These are phyloP conservation scores for Favolaschia claudopus DNA, from an alignment of 768 basidiomycete genomes.

Conservation along the genomic window DNA sequence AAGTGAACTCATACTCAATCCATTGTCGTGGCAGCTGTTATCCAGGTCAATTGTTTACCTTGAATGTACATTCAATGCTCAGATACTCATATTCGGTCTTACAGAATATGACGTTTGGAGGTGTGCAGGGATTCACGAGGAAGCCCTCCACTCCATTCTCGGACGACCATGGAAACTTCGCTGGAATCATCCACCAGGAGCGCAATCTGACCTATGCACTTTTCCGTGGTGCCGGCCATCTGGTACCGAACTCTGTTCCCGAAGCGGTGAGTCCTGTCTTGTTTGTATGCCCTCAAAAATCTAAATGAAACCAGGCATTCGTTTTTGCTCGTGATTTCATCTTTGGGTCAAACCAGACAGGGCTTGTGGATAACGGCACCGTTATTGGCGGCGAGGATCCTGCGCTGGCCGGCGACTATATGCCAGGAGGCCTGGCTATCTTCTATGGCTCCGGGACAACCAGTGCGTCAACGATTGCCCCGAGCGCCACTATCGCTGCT, in stretches of 20 bases:
- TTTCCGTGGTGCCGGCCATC: constrained; percentile 25
- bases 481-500: constrained; percentile 42
- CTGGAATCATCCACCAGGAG: constrained; percentile 62
- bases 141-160: constrained; percentile 56
- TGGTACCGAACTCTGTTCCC: constrained; percentile 23
- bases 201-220: constrained; percentile 47
- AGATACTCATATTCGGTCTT: not conserved
- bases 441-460: constrained; percentile 49
- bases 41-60: constrained; percentile 39
- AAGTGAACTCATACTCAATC: constrained; percentile 13
- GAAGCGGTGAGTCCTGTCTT: constrained; percentile 11
- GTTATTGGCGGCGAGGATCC: constrained; percentile 56
- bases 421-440: constrained; percentile 51
- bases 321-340: constrained; percentile 57
- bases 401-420: constrained; percentile 41
- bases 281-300: not conserved
- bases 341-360: constrained; percentile 55
- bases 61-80: not conserved
- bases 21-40: no score
- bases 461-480: constrained; percentile 42
- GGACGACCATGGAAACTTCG: constrained; percentile 50
- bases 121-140: constrained; percentile 59
- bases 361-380: constrained; percentile 43
- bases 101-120: constrained; percentile 64
- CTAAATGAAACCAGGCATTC: constrained; percentile 41